These are phyloP conservation scores for Artomyces pyxidatus DNA, from an alignment of 768 basidiomycete species.

Conservation along the genomic window DNA sequence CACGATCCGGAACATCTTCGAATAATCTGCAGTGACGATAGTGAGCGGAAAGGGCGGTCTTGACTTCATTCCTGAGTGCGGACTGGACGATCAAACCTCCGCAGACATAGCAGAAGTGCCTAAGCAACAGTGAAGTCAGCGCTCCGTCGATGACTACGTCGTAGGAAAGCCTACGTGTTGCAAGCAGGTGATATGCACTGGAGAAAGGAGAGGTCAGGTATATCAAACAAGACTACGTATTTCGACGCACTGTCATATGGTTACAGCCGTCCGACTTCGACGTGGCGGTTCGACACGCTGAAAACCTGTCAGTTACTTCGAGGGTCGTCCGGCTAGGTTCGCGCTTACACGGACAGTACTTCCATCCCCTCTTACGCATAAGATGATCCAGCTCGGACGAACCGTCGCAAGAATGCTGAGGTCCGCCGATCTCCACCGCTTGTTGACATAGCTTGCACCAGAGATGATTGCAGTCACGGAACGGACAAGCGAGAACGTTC, in stretches of 20 bases:
- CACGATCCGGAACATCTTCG: slow-evolving; percentile 12
- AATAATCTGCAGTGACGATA: slow-evolving; percentile 22
- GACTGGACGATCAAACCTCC: slow-evolving; percentile 25
- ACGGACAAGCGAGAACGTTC: slow-evolving; percentile 40
- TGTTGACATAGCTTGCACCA: slow-evolving; percentile 62
- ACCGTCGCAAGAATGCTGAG: slow-evolving; percentile 51
- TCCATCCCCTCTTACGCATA: slow-evolving; percentile 53
- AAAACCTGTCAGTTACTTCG: not conserved
- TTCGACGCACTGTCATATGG: slow-evolving; percentile 28
- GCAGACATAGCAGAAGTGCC: slow-evolving; percentile 31
- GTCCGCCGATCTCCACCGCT: slow-evolving; percentile 25
- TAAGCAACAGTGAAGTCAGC: slow-evolving; percentile 3
- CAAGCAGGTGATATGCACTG: slow-evolving; percentile 27
- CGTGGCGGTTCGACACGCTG: slow-evolving; percentile 32
- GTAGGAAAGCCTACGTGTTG: slow-evolving; percentile 22
- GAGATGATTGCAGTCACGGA: slow-evolving; percentile 35
- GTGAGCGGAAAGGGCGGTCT: slow-evolving; percentile 17
- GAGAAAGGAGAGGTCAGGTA: not conserved
- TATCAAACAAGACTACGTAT: not conserved
- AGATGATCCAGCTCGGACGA: slow-evolving; percentile 43
- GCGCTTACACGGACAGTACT: slow-evolving; percentile 47
- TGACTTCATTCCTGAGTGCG: slow-evolving; percentile 14
- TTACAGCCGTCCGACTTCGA: slow-evolving; percentile 29
- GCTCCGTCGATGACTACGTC: not conserved
- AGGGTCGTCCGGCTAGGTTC: not conserved